Evolutionary conservation across 192 early-diverging fungal genomes (phyloP).

Genomic region (Gryganskiella cystojenkinii): DNA sequence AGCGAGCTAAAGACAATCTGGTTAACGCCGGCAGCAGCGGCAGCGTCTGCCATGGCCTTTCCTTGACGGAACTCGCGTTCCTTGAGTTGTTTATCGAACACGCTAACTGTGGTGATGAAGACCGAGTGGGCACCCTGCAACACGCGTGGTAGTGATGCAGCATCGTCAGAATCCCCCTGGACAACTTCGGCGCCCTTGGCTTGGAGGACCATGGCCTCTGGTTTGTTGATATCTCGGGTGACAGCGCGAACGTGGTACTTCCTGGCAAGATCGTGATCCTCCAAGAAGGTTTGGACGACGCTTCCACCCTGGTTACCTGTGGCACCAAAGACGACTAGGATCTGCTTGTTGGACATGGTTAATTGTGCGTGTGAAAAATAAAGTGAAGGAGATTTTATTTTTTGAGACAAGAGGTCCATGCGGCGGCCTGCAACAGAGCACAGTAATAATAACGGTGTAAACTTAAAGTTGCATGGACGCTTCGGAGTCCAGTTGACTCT

Average conservation of each 20-base stretch:
- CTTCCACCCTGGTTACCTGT: conserved; percentile 27
- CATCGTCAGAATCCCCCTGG: conserved; percentile 10
- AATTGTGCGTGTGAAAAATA: no score
- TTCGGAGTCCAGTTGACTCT: no score
- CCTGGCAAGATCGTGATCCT: conserved; percentile 9
- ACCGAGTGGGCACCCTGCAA: conserved; percentile 28
- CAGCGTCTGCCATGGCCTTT: conserved; percentile 11
- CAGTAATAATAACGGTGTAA: no score
- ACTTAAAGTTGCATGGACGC: no score
- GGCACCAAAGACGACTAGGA: conserved; percentile 29
- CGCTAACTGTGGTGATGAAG: conserved; percentile 10
- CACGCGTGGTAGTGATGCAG: conserved; percentile 15
- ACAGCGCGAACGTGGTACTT: conserved; percentile 20
- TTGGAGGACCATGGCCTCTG: conserved; percentile 8
- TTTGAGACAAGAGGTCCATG: no score
- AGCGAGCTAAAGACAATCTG: conserved; percentile 21
- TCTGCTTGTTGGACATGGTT: no score
- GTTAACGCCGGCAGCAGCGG: conserved; percentile 1
- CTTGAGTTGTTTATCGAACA: conserved; percentile 2
- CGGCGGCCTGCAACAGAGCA: no score
- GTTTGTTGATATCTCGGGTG: conserved; percentile 14
- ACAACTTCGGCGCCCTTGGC: conserved; percentile 29
- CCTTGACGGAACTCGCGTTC: conserved; percentile 6
- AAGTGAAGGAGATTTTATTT: no score
- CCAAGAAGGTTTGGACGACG: conserved; percentile 11